Conservation (phyloP, 352 stramenopile species). For the Blastocystis sp. region DNA sequence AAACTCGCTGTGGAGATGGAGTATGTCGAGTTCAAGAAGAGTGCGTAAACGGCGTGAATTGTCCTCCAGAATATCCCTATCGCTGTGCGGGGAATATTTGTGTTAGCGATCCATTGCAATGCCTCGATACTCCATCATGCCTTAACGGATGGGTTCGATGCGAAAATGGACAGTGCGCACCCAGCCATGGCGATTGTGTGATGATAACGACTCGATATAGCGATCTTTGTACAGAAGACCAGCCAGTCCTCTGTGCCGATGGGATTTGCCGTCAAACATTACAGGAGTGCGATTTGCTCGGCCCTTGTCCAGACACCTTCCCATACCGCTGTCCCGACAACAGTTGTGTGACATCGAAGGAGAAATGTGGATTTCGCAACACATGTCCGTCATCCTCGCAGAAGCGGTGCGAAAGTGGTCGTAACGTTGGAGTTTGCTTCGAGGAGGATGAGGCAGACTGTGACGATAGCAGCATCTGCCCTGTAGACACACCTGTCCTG, state of each 20-base stretch:
- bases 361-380: background rate
- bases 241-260: background rate
- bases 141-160: slow-evolving; percentile 34
- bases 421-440: background rate
- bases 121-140: background rate
- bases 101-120: background rate
- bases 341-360: background rate
- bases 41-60: slow-evolving; percentile 40
- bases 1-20: background rate
- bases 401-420: slow-evolving; percentile 24
- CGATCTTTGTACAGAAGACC: background rate
- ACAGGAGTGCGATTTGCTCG: background rate
- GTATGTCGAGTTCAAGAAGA: background rate
- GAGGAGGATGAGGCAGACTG: background rate
- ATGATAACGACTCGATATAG: background rate
- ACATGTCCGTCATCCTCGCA: background rate
- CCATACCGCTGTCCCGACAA: slow-evolving; percentile 41
- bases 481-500: background rate
- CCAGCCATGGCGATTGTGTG: slow-evolving; percentile 17
- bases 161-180: background rate
- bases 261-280: background rate
- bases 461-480: background rate
- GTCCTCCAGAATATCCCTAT: slow-evolving; percentile 34
- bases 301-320: background rate
- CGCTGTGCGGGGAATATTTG: background rate